Evolutionary conservation across 2,329 filamentous ascomycete species (phyloP).

Genomic region (Fusarium nisikadoi): DNA sequence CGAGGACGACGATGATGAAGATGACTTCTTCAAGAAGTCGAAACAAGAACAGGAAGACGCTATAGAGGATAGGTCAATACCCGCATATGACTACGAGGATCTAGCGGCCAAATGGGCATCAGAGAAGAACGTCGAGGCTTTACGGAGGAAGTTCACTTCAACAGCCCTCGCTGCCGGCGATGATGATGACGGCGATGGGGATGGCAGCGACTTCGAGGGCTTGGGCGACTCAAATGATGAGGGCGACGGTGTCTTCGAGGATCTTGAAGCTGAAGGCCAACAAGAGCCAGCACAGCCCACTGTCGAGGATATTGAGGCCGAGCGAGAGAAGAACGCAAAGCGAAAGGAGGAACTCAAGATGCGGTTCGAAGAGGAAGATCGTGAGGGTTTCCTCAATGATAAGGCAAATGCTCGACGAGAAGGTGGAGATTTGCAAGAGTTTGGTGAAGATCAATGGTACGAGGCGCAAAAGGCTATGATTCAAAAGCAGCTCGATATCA

Average conservation of each 20-base stretch:
- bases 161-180: conserved; percentile 61
- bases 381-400: conserved; percentile 94
- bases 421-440: conserved; percentile 77
- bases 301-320: conserved; percentile 76
- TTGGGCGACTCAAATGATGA: conserved; percentile 64
- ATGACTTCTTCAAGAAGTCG: conserved; percentile 73
- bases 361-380: conserved; percentile 96
- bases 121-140: conserved; percentile 77
- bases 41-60: conserved; percentile 74
- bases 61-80: conserved; percentile 83
- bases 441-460: conserved; percentile 99
- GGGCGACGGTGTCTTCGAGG: conserved; percentile 68
- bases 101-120: conserved; percentile 88
- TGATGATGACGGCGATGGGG: conserved; percentile 45
- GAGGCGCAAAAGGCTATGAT: conserved; percentile 94
- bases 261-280: conserved; percentile 77
- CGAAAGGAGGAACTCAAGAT: conserved; percentile 94
- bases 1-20: conserved; percentile 66
- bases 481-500: conserved; percentile 96
- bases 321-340: conserved; percentile 89
- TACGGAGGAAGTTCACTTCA: conserved; percentile 81
- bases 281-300: conserved; percentile 52
- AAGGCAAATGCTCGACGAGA: conserved; percentile 81
- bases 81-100: conserved; percentile 80
- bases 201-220: conserved; percentile 65